Conservation (phyloP, 176 grass and related monocot species). For the Carex cristatella region DNA sequence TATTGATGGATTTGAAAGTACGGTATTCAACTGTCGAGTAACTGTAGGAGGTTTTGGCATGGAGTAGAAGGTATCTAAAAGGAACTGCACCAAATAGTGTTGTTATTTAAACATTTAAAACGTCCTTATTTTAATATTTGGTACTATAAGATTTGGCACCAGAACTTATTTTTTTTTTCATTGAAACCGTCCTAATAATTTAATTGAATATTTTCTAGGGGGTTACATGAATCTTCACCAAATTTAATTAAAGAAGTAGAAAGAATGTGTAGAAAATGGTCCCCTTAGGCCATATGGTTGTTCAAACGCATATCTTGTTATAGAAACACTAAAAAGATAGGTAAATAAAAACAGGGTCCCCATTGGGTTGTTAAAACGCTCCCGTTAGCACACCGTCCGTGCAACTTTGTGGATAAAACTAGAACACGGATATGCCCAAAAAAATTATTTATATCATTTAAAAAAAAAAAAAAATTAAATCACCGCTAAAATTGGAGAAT, state of each 20-base stretch:
- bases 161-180: not conserved
- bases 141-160: not conserved
- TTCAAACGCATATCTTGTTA: not conserved
- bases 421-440: too few relatives aligned
- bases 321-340: not conserved
- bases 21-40: too few relatives aligned
- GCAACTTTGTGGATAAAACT: not conserved
- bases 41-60: too few relatives aligned
- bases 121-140: not conserved
- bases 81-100: not conserved
- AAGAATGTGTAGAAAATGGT: not conserved
- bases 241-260: not conserved
- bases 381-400: not conserved
- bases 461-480: too few relatives aligned
- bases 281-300: not conserved
- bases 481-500: too few relatives aligned
- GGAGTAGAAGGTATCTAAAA: too few relatives aligned
- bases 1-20: too few relatives aligned
- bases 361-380: slow-evolving; percentile 10
- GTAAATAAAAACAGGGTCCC: not conserved
- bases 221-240: not conserved
- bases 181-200: not conserved
- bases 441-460: too few relatives aligned
- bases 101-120: not conserved
- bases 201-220: not conserved